phyloP scores from a whole-genome alignment of 83 land plant species.

The Diphasiastrum complanatum region DNA sequence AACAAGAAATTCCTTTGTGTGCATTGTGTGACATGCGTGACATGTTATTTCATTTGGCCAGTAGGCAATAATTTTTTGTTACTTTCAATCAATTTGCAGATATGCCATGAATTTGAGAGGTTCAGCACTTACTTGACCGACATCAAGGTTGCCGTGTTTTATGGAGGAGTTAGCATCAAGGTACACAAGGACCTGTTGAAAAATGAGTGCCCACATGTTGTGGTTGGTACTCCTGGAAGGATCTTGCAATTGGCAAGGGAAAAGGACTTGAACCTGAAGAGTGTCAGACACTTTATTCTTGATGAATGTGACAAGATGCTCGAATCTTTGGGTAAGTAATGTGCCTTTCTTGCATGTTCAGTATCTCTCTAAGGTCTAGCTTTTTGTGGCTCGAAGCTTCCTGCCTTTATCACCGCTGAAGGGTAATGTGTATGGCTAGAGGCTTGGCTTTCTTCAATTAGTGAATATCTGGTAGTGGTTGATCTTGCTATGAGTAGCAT shows the following conservation, averaged over 20 bases:
- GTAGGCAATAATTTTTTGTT: background rate
- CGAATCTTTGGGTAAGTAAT: conserved; percentile 72
- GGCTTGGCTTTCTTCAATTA: no score
- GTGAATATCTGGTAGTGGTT: no score
- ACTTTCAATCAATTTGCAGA: conserved; percentile 41
- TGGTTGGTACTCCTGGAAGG: conserved; percentile 98
- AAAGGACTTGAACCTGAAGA: conserved; percentile 81
- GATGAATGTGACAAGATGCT: conserved; percentile 99
- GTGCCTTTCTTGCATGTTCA: background rate
- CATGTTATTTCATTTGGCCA: background rate
- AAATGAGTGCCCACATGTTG: conserved; percentile 98
- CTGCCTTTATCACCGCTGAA: no score
- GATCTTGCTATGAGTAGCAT: no score
- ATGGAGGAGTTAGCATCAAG: conserved; percentile 86
- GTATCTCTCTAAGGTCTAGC: conserved; percentile 7
- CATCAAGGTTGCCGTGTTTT: conserved; percentile 89
- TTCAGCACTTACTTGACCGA: conserved; percentile 91
- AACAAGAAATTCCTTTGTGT: background rate
- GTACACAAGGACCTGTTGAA: conserved; percentile 87
- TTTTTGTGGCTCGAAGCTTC: no score
- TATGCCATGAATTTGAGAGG: conserved; percentile 98
- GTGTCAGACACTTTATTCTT: conserved; percentile 95
- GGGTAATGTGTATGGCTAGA: no score
- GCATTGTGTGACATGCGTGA: background rate
- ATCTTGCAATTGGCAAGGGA: conserved; percentile 79